phyloP scores from a whole-genome alignment of 192 early-diverging fungal genomes.

The Cetraspora pellucida region DNA sequence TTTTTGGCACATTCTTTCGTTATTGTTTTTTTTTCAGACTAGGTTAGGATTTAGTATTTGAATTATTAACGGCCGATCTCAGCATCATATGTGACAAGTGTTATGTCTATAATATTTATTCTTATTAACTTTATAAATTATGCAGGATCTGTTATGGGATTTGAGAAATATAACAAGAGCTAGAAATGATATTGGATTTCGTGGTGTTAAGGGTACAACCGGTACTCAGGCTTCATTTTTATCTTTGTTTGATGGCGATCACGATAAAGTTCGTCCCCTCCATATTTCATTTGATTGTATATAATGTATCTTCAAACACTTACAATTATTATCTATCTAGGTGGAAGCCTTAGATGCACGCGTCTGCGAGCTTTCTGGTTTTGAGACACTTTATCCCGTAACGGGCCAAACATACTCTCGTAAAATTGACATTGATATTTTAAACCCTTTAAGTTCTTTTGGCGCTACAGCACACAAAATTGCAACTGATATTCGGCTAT shows the following conservation, averaged over 20 bases:
- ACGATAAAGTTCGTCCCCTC: conserved; percentile 65
- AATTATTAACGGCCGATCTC: no score
- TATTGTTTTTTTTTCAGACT: no score
- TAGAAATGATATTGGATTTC: conserved; percentile 85
- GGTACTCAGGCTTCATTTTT: conserved; percentile 98
- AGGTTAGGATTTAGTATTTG: no score
- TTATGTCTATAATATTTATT: not conserved
- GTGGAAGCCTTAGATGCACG: conserved; percentile 89
- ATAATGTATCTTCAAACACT: not conserved
- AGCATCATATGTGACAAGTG: not conserved
- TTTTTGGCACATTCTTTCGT: no score
- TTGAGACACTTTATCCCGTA: conserved; percentile 82
- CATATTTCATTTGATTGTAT: not conserved
- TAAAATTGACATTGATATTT: conserved; percentile 95
- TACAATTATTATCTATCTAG: conserved; percentile 21
- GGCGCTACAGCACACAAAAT: conserved; percentile 97
- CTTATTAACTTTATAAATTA: not conserved
- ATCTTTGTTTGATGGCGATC: conserved; percentile 91
- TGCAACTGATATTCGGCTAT: conserved; percentile 92
- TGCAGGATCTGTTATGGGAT: conserved; percentile 87
- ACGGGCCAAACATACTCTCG: conserved; percentile 98
- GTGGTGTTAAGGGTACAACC: conserved; percentile 98
- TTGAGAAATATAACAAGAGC: conserved; percentile 90
- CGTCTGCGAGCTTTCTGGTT: conserved; percentile 88
- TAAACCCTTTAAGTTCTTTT: conserved; percentile 84